A percentile compares a stretch with the other conserved stretches of the same genome.
Conservation (phyloP, 495 filamentous ascomycete species). For the Podospora tetraspora region DNA sequence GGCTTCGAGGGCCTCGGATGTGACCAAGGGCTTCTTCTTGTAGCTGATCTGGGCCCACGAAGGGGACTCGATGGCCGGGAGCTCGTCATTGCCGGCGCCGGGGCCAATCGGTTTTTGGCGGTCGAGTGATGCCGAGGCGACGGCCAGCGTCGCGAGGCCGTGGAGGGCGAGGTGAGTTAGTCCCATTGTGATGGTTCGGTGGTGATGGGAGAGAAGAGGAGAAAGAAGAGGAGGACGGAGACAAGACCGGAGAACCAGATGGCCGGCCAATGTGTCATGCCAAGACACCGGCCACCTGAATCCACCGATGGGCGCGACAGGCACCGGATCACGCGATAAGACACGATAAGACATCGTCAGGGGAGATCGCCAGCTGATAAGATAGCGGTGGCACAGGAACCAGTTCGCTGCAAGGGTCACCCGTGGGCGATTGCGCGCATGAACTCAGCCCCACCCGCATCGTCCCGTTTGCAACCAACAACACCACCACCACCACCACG, state of each 20-base stretch:
- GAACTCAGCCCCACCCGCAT: neutral
- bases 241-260: neutral
- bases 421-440: neutral
- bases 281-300: neutral
- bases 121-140: slow-evolving; percentile 1
- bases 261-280: neutral
- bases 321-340: neutral
- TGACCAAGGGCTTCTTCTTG: slow-evolving; percentile 37
- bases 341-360: neutral
- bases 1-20: slow-evolving; percentile 48
- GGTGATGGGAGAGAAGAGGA: neutral
- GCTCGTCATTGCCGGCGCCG: neutral
- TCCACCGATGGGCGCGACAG: neutral
- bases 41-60: neutral
- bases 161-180: slow-evolving; percentile 9
- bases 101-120: slow-evolving; percentile 10
- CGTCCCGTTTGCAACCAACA: neutral
- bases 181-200: slow-evolving; percentile 6
- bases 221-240: neutral
- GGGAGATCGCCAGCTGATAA: neutral
- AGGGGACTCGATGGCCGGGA: neutral
- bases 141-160: slow-evolving; percentile 7
- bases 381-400: neutral
- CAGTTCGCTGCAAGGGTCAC: neutral
- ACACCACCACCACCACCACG: neutral